Conservation (phyloP, 1,139 yeast genomes). For the Yamadazyma kanchanaburiensis region DNA sequence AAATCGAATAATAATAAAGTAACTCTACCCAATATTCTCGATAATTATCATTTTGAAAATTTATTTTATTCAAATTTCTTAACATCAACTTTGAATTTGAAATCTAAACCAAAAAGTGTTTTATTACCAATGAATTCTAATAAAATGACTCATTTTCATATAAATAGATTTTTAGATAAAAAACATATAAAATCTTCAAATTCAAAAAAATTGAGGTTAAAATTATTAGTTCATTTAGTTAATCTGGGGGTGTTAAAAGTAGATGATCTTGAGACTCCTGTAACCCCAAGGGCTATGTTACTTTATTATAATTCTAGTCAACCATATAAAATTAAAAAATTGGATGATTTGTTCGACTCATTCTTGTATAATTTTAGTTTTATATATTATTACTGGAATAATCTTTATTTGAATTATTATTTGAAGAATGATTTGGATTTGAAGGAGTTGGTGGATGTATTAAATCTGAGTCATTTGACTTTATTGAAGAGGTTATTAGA, state of each 20-base stretch:
- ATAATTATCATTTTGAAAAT: conserved; percentile 35
- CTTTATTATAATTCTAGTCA: conserved; percentile 9
- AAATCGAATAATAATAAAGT: conserved; percentile 27
- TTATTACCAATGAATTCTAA: conserved; percentile 32
- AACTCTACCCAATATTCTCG: conserved; percentile 39
- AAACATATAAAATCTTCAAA: conserved; percentile 16
- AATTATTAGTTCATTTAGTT: conserved; percentile 8
- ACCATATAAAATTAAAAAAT: conserved; percentile 13
- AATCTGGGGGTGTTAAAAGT: conserved; percentile 2
- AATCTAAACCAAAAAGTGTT: conserved; percentile 2
- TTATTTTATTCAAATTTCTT: conserved; percentile 24
- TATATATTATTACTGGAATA: conserved; percentile 13
- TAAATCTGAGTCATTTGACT: conserved; percentile 9
- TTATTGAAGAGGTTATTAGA: conserved; percentile 7
- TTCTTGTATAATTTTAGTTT: conserved; percentile 33
- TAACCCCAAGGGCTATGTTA: conserved; percentile 8
- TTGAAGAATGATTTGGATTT: conserved; percentile 11
- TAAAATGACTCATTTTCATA: conserved; percentile 36
- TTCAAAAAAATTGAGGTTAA: conserved; percentile 14
- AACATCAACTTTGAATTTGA: conserved; percentile 10
- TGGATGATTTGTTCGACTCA: conserved; percentile 41
- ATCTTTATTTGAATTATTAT: conserved; percentile 15
- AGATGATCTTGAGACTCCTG: conserved; percentile 1
- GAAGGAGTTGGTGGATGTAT: conserved; percentile 8
- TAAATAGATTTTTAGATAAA: conserved; percentile 30